Conservation (phyloP, 768 basidiomycete species). For the Rossbeevera mucosa region DNA sequence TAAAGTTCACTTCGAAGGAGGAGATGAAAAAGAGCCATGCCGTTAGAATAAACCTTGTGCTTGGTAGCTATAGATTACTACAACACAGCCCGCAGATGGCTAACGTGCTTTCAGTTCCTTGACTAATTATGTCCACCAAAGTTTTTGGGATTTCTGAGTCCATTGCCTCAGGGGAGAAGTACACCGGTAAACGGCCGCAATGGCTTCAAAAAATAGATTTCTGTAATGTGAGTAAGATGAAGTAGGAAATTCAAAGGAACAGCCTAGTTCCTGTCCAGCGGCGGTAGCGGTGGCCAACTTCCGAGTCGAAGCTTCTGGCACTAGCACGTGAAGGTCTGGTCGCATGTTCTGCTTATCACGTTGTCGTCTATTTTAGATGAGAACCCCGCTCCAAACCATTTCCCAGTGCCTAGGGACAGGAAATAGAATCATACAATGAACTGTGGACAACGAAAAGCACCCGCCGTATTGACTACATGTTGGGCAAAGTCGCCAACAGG, state of each 20-base stretch:
- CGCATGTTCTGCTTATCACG: not conserved
- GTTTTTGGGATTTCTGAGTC: not conserved
- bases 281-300: conserved; percentile 2
- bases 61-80: not conserved
- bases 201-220: conserved; percentile 12
- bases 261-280: conserved; percentile 13
- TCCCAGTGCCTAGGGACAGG: not conserved
- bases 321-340: conserved; percentile 14
- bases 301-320: conserved; percentile 2
- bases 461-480: conserved; percentile 4
- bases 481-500: not conserved
- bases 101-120: not conserved
- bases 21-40: not conserved
- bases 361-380: not conserved
- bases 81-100: conserved; percentile 4
- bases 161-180: not conserved
- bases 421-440: not conserved
- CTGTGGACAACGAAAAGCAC: not conserved
- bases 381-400: not conserved
- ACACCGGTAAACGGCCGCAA: conserved; percentile 2
- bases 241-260: conserved; percentile 4
- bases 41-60: not conserved
- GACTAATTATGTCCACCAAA: conserved; percentile 10
- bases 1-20: not conserved
- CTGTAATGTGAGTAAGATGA: conserved; percentile 3